Evolutionary conservation across 2,329 filamentous ascomycete species (phyloP), one percentile per base, ranked within the genome.

Genomic region (Fusarium sp.): DNA sequence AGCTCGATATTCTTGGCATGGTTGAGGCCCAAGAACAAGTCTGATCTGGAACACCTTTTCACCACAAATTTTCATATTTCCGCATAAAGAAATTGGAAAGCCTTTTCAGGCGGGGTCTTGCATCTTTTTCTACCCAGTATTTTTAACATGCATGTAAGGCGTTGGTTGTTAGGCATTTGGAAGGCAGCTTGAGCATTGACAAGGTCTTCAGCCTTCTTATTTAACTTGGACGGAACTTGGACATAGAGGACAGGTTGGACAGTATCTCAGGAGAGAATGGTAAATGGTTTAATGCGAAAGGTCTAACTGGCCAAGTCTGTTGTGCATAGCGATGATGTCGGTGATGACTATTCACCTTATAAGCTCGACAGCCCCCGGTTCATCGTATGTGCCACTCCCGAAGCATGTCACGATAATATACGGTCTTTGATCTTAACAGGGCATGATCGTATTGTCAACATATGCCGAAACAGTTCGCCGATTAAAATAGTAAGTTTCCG

Each of bases 1-100:
- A 96, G 82, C 82, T 96, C 65, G 91, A 94, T 64, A 86, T 92
- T 72, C 81, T 96, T 74, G 86, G 86, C 30, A 84, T 95, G 83
- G 86, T 94, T 79, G 93, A 94, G 78, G 87, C 90, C n/a, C 79
- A 83, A 21, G 80, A 82, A 23, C 81, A 64, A 77, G 59, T 50
- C 38, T 64, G 37, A 57, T 42, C 33, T 43, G 33, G 28, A 28
- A 28, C 38, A 47, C 21, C 15, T 37, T 40, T 56, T 50, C 49
- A 28, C 52, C 30, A 43, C 21, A 12, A 12, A 21, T 37, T 49
- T 33, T 37, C 44, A 33, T 43, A 61, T 69, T 46, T 35, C 25
- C 38, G 10, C 30, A 30, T n/a, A 40, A 67, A 38, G 50, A 42
- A 54, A 60, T 62, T 33, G 37, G 46, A 28, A 49, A 32, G 13